Percentiles rank a stretch among this genome's conserved stretches.
Conservation (phyloP, 2,329 filamentous ascomycete genomes). For the Botryosphaeria agaves region DNA sequence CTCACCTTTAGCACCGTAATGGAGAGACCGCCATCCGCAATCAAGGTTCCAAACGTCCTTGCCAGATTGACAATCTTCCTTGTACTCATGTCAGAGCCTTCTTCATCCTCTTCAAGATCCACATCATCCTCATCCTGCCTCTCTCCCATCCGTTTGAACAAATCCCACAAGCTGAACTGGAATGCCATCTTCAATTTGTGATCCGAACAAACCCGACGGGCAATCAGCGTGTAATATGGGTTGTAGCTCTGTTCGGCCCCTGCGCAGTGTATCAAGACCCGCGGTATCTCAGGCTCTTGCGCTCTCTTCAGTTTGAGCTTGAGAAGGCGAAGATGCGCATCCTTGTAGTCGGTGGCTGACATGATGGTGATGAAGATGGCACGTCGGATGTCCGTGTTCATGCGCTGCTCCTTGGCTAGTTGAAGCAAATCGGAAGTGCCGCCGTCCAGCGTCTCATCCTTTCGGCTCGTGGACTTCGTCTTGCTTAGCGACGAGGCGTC, state of each 20-base stretch:
- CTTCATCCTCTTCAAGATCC: constrained; percentile 34
- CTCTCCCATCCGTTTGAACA: constrained; percentile 77
- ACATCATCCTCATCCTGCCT: constrained; percentile 46
- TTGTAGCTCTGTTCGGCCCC: constrained; percentile 76
- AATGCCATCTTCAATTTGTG: constrained; percentile 67
- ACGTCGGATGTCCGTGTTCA: constrained; percentile 72
- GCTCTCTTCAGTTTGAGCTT: constrained; percentile 75
- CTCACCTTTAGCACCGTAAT: constrained; percentile 37
- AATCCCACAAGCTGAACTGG: constrained; percentile 70
- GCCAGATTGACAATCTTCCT: constrained; percentile 49
- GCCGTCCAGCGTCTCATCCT: constrained; percentile 10
- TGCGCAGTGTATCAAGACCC: constrained; percentile 74
- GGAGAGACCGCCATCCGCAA: constrained; percentile 40
- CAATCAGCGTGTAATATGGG: constrained; percentile 81
- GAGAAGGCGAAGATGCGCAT: constrained; percentile 61
- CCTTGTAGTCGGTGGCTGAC: constrained; percentile 66
- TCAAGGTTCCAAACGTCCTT: constrained; percentile 45
- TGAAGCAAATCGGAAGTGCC: constrained; percentile 45
- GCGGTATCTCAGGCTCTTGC: constrained; percentile 72
- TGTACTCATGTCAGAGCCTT: constrained; percentile 28
- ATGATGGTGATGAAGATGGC: constrained; percentile 91
- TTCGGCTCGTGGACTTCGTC: constrained; percentile 4
- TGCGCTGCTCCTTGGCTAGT: constrained; percentile 64
- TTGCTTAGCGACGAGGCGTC: constrained; percentile 15
- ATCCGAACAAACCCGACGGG: constrained; percentile 58